Percentiles rank a stretch among this genome's conserved stretches.
These are phyloP conservation scores for Crassisporium funariophilum DNA, from an alignment of 768 basidiomycete species.

Conservation along the genomic window DNA sequence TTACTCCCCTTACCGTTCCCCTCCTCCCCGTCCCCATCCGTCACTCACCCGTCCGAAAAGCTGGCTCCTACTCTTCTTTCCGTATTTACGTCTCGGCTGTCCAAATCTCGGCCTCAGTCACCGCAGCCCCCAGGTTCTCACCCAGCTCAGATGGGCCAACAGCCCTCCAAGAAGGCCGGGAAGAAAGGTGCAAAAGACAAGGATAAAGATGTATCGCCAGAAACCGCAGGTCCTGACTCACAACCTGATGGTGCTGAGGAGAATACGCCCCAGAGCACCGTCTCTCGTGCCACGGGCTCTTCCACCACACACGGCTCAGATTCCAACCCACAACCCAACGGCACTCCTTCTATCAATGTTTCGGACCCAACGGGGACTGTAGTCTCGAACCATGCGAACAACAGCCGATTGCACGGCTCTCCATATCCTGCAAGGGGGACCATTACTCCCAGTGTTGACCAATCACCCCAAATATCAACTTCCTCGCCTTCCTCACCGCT, in stretches of 20 bases:
- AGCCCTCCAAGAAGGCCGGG: constrained; percentile 80
- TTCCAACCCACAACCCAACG: constrained; percentile 42
- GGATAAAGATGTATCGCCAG: constrained; percentile 51
- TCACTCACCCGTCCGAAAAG: constrained; percentile 37
- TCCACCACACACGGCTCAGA: constrained; percentile 39
- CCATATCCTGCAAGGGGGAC: constrained; percentile 35
- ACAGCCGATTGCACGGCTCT: constrained; percentile 34
- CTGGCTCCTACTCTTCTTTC: constrained; percentile 86
- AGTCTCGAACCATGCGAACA: constrained; percentile 24
- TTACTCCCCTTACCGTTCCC: constrained; percentile 8
- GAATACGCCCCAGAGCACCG: constrained; percentile 40
- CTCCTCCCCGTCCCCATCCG: constrained; percentile 13
- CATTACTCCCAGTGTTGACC: constrained; percentile 30
- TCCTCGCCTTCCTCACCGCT: constrained; percentile 43
- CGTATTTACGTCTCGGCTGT: constrained; percentile 70
- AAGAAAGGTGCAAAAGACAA: constrained; percentile 74
- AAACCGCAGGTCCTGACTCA: constrained; percentile 40
- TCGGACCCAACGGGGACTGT: constrained; percentile 44
- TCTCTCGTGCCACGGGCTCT: constrained; percentile 47
- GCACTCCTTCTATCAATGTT: constrained; percentile 44
- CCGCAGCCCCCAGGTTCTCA: constrained; percentile 59
- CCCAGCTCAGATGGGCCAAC: constrained; percentile 73
- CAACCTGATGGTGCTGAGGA: constrained; percentile 42
- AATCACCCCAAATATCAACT: constrained; percentile 38
- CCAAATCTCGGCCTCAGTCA: constrained; percentile 73